Evolutionary conservation across 257 asterid species (phyloP).

Genomic region (Prunella vulgaris): DNA sequence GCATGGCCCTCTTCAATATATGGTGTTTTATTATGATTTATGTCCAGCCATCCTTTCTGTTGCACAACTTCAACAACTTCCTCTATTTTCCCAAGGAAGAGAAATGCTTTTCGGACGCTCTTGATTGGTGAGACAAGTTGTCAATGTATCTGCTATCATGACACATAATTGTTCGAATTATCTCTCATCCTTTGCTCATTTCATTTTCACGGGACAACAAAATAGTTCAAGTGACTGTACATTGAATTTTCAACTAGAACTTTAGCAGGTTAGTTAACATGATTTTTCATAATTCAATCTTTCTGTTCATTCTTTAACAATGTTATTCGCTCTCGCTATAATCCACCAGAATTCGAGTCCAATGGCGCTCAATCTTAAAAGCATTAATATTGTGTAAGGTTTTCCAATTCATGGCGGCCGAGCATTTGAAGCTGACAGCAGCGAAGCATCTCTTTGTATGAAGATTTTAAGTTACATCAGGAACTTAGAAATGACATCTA

Average conservation of each 20-base stretch:
- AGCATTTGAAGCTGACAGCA: constrained; percentile 4
- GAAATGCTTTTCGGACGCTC: constrained; percentile 11
- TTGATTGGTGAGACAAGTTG: constrained; percentile 7
- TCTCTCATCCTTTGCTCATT: background rate
- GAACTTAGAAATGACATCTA: no score
- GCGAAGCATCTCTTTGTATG: constrained; percentile 30
- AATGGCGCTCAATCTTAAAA: constrained; percentile 1
- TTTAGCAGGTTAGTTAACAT: background rate
- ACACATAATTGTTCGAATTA: background rate
- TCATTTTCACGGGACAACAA: background rate
- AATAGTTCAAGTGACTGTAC: constrained; percentile 1
- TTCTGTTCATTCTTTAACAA: no score
- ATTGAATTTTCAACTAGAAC: constrained; percentile 14
- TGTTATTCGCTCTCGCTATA: no score
- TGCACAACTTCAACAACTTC: background rate
- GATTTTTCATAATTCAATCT: background rate
- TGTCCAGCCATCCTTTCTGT: background rate
- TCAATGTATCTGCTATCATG: constrained; percentile 10
- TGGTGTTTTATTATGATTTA: constrained; percentile 1
- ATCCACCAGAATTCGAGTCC: constrained; percentile 20
- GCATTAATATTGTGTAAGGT: background rate
- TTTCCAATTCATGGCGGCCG: background rate
- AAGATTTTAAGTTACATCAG: no score
- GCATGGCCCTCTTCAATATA: constrained; percentile 7
- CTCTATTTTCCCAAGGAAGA: background rate